A percentile compares a stretch with the other conserved stretches of the same genome.
Evolutionary conservation across 208 protist genomes (phyloP).

Genomic region (Wallacemonas sp.): DNA sequence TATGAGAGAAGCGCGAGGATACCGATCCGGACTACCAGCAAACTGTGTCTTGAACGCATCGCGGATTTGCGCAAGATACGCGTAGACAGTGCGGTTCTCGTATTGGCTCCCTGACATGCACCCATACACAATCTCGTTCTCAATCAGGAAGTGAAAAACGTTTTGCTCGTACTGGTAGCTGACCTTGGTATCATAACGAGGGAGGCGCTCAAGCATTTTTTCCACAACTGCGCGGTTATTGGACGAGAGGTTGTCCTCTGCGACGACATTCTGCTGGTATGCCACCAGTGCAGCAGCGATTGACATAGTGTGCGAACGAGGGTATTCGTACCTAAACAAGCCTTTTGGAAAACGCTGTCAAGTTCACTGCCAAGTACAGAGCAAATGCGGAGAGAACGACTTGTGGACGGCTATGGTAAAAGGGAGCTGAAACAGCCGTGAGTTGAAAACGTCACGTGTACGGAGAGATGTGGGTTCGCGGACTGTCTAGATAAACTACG

Average conservation of each 20-base stretch:
- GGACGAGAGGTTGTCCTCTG: constrained; percentile 42
- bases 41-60: constrained; percentile 70
- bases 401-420: too few relatives aligned
- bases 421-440: too few relatives aligned
- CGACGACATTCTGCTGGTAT: constrained; percentile 43
- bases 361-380: too few relatives aligned
- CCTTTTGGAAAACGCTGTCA: too few relatives aligned
- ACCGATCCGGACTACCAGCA: constrained; percentile 44
- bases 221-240: constrained; percentile 34
- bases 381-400: too few relatives aligned
- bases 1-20: constrained; percentile 42
- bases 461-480: too few relatives aligned
- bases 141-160: constrained; percentile 81
- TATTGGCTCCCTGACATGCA: constrained; percentile 59
- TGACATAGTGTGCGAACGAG: constrained; percentile 23
- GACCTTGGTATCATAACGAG: constrained; percentile 67
- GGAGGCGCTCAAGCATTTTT: constrained; percentile 72
- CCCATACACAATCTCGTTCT: constrained; percentile 80
- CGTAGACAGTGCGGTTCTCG: constrained; percentile 59
- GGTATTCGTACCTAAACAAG: too few relatives aligned
- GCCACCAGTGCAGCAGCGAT: constrained; percentile 53
- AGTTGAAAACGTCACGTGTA: too few relatives aligned
- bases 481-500: too few relatives aligned
- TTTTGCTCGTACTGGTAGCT: constrained; percentile 75
- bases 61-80: constrained; percentile 59